Percentiles rank a stretch among this genome's conserved stretches.
Conservation (phyloP, 2,329 filamentous ascomycete genomes). For the Zarea fungicola region DNA sequence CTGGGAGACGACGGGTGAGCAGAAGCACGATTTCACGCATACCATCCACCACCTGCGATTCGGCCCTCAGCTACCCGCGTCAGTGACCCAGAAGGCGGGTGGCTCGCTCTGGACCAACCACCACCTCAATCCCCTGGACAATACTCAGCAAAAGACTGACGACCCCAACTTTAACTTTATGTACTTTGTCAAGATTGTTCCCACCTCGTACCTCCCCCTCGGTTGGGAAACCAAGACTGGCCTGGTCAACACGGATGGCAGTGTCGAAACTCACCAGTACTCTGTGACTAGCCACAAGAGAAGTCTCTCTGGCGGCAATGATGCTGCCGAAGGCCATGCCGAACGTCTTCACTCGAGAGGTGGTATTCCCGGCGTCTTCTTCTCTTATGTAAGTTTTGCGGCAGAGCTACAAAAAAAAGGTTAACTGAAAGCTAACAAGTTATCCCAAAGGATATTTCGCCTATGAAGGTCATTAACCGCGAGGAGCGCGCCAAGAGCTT, state of each 20-base stretch:
- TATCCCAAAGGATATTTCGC: conserved; percentile 90
- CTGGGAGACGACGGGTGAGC: conserved; percentile 64
- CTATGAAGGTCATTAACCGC: conserved; percentile 98
- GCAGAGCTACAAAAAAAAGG: no score
- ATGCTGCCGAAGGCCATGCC: conserved; percentile 81
- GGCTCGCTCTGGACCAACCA: conserved; percentile 72
- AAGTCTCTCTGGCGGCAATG: conserved; percentile 76
- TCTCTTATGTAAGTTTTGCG: conserved; percentile 74
- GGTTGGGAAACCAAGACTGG: conserved; percentile 67
- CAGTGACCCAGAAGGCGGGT: conserved; percentile 55
- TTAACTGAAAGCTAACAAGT: background rate
- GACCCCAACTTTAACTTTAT: conserved; percentile 93
- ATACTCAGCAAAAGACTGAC: conserved; percentile 66
- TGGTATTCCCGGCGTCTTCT: conserved; percentile 96
- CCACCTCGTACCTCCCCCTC: conserved; percentile 87
- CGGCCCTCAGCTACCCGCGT: conserved; percentile 80
- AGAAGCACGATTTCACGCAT: conserved; percentile 83
- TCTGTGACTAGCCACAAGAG: conserved; percentile 95
- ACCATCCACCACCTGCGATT: conserved; percentile 85
- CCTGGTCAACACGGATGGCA: conserved; percentile 61
- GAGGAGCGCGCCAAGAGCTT: conserved; percentile 88
- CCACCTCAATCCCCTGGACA: conserved; percentile 87
- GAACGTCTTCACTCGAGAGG: conserved; percentile 85
- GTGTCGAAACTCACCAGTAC: conserved; percentile 96
- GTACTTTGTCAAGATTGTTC: conserved; percentile 99